These are phyloP conservation scores for Candida sphagnicola DNA, from an alignment of 805 yeast species.

Conservation along the genomic window DNA sequence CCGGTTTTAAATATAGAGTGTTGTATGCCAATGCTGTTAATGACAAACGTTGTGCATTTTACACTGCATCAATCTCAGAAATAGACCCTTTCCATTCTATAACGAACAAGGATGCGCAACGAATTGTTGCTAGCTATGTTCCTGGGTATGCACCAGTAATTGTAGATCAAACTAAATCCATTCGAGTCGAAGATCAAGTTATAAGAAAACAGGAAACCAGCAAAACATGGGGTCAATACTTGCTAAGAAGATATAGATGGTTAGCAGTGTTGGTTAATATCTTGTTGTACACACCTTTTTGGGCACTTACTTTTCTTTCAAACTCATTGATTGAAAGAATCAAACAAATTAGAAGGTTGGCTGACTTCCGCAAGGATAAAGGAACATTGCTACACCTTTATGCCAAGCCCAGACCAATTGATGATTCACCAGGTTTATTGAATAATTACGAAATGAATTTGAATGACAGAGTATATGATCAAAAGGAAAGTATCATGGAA, in stretches of 20 bases:
- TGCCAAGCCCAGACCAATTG: too few species aligned
- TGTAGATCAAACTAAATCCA: conserved; percentile 47
- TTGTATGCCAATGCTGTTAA: conserved; percentile 75
- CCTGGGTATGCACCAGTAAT: conserved; percentile 55
- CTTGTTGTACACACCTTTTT: conserved; percentile 56
- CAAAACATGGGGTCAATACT: conserved; percentile 3
- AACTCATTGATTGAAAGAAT: conserved; percentile 35
- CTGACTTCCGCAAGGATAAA: conserved; percentile 20
- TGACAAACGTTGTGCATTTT: conserved; percentile 80
- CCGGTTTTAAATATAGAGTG: conserved; percentile 47
- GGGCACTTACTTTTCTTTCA: conserved; percentile 55
- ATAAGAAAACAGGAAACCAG: conserved; percentile 4
- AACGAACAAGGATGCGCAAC: conserved; percentile 26
- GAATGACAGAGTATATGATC: conserved; percentile 45
- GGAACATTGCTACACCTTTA: too few species aligned
- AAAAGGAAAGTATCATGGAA: conserved; percentile 62
- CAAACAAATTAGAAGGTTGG: conserved; percentile 24
- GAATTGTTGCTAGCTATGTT: conserved; percentile 38
- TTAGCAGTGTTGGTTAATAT: conserved; percentile 41
- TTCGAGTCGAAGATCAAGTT: conserved; percentile 16
- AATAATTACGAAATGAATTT: conserved; percentile 13
- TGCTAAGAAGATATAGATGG: conserved; percentile 42
- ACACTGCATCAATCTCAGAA: conserved; percentile 68
- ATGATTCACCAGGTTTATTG: conserved; percentile 9
- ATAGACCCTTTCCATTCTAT: conserved; percentile 59